A percentile compares a stretch with the other conserved stretches of the same genome.
Evolutionary conservation across 768 basidiomycete species (phyloP).

Genomic region (Termitomyces sp.): DNA sequence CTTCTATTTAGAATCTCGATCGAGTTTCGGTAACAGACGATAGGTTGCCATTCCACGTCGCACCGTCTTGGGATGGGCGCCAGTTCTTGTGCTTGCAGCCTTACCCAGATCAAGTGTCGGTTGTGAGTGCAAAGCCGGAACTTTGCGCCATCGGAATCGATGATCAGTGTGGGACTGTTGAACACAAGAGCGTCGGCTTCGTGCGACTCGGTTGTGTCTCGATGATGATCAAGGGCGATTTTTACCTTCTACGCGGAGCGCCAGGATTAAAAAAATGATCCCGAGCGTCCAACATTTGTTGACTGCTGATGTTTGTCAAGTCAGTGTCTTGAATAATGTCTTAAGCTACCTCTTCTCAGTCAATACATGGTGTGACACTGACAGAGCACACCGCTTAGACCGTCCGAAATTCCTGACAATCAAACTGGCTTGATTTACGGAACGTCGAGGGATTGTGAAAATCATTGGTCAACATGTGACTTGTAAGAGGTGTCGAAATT

Average conservation of each 20-base stretch:
- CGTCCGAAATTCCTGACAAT: neutral
- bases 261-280: neutral
- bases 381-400: neutral
- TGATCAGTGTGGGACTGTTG: neutral
- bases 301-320: neutral
- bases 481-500: neutral
- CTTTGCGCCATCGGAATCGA: neutral
- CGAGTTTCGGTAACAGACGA: neutral
- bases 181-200: neutral
- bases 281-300: neutral
- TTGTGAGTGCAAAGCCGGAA: neutral
- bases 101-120: neutral
- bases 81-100: neutral
- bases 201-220: neutral
- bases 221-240: neutral
- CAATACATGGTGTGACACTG: neutral
- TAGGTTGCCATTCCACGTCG: neutral
- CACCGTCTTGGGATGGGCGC: neutral
- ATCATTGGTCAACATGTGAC: neutral
- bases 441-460: neutral
- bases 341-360: neutral
- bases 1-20: neutral
- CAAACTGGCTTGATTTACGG: too few species aligned
- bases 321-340: neutral
- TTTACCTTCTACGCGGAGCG: neutral